phyloP scores from a whole-genome alignment of 192 early-diverging fungal species.

The Jimgerdemannia lactiflua region DNA sequence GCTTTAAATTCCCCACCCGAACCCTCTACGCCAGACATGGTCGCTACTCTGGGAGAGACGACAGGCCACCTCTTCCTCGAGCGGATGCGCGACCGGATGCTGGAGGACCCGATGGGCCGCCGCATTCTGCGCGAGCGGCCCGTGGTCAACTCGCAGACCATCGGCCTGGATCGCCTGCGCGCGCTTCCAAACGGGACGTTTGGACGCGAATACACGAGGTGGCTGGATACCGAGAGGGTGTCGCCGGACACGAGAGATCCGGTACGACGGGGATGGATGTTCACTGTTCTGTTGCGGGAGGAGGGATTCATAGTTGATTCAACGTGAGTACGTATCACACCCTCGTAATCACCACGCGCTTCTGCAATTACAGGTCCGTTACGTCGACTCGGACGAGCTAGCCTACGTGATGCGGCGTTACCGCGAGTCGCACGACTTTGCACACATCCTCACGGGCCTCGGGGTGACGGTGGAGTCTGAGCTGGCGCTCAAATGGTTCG shows the following conservation, averaged over 20 bases:
- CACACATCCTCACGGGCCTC: conserved; percentile 85
- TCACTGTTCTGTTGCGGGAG: not conserved
- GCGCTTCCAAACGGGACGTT: conserved; percentile 70
- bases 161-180: conserved; percentile 66
- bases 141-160: conserved; percentile 61
- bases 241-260: conserved; percentile 78
- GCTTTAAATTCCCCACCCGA: not conserved
- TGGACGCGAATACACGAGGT: conserved; percentile 81
- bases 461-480: conserved; percentile 83
- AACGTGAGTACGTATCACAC: too few relatives aligned
- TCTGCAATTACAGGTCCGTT: conserved; percentile 59
- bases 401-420: conserved; percentile 94
- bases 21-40: conserved; percentile 59
- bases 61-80: conserved; percentile 70
- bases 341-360: not conserved
- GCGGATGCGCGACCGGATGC: conserved; percentile 78
- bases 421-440: conserved; percentile 94
- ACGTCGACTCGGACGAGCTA: conserved; percentile 86
- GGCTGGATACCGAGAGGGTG: conserved; percentile 77
- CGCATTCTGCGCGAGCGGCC: conserved; percentile 84
- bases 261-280: conserved; percentile 32
- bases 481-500: conserved; percentile 94
- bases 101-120: conserved; percentile 68
- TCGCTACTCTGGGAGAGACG: conserved; percentile 87
- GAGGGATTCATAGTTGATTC: too few relatives aligned